A percentile compares a stretch with the other conserved stretches of the same genome.
phyloP scores from a whole-genome alignment of 768 basidiomycete genomes.

The Mrakia hoshinonis region DNA sequence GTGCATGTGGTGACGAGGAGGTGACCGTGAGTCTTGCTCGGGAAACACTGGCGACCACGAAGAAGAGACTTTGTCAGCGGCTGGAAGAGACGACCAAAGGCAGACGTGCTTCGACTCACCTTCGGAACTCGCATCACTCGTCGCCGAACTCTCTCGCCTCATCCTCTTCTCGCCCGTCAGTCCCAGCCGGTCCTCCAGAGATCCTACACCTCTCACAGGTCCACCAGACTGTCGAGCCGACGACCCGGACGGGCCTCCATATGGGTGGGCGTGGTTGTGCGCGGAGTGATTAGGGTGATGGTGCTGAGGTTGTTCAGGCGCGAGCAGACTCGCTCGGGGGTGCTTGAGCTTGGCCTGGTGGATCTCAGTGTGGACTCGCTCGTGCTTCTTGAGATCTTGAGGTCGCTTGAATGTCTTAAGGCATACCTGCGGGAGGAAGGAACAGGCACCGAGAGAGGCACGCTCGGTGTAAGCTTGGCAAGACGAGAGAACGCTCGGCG shows the following conservation, averaged over 20 bases:
- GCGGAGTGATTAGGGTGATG: neutral
- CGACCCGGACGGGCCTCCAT: neutral
- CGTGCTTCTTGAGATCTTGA: slow-evolving; percentile 98
- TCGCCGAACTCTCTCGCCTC: slow-evolving; percentile 2
- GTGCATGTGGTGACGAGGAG: too few species aligned
- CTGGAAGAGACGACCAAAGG: too few species aligned
- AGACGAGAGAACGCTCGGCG: neutral
- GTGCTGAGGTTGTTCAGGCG: neutral
- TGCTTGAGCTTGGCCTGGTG: slow-evolving; percentile 95
- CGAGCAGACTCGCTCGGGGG: slow-evolving; percentile 18
- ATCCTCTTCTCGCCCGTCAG: neutral
- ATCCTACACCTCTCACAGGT: neutral
- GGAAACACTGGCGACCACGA: too few species aligned
- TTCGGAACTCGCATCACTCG: slow-evolving; percentile 4
- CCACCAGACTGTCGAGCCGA: neutral
- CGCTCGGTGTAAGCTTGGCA: slow-evolving; percentile 3
- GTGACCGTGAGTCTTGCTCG: too few species aligned
- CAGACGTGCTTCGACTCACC: neutral
- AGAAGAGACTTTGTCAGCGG: neutral
- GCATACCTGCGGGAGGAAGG: slow-evolving; percentile 50
- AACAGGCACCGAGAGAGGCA: neutral
- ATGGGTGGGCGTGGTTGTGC: neutral
- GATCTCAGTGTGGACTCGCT: slow-evolving; percentile 97
- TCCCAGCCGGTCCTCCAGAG: neutral
- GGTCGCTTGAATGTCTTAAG: slow-evolving; percentile 97